Evolutionary conservation across 1,284 basidiomycete species (phyloP).

Genomic region (Gomphus bonarii): DNA sequence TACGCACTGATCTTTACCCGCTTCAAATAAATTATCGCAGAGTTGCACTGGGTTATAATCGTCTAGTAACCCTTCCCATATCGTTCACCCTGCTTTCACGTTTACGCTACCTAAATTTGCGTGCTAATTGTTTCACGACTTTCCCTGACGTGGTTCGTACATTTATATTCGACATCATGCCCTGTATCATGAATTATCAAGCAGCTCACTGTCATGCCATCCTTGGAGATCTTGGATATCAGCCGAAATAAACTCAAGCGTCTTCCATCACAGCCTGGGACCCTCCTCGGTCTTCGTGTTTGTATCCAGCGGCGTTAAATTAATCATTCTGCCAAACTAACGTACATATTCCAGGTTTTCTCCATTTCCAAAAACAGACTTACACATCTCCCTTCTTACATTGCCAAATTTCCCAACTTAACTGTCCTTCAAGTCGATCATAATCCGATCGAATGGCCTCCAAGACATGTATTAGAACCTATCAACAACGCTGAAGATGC

Average conservation of each 20-base stretch:
- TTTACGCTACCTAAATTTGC: slow-evolving; percentile 88
- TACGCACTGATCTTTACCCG: neutral
- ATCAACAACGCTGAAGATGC: slow-evolving; percentile 34
- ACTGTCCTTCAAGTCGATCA: slow-evolving; percentile 82
- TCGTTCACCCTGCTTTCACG: slow-evolving; percentile 70
- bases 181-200: neutral
- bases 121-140: slow-evolving; percentile 74
- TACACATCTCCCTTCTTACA: slow-evolving; percentile 68
- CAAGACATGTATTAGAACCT: slow-evolving; percentile 40
- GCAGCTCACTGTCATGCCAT: slow-evolving; percentile 77
- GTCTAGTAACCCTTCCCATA: slow-evolving; percentile 68
- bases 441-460: slow-evolving; percentile 92
- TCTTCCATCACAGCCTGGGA: slow-evolving; percentile 74
- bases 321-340: neutral
- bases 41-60: slow-evolving; percentile 83
- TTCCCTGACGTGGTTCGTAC: slow-evolving; percentile 83
- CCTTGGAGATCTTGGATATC: slow-evolving; percentile 90
- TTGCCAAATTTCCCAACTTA: slow-evolving; percentile 64
- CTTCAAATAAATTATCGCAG: slow-evolving; percentile 27
- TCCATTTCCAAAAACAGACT: slow-evolving; percentile 84
- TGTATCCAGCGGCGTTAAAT: slow-evolving; percentile 16
- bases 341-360: slow-evolving; percentile 49
- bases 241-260: slow-evolving; percentile 85
- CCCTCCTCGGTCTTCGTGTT: slow-evolving; percentile 71
- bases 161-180: slow-evolving; percentile 4